Conservation (phyloP, 805 yeast genomes). For the Diddensiella santjacobensis region DNA sequence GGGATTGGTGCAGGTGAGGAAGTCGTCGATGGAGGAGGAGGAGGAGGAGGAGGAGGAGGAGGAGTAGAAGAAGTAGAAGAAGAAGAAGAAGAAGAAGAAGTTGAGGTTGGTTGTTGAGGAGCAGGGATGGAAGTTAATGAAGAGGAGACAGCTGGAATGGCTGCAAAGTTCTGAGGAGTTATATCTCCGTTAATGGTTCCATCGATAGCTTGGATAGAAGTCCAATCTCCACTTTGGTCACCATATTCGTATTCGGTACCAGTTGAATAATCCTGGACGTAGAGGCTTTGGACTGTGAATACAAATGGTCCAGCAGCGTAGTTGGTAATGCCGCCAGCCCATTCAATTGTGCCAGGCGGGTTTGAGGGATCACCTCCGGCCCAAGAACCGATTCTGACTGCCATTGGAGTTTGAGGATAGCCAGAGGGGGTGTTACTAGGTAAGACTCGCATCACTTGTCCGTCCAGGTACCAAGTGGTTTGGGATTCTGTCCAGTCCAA, state of each 20-base stretch:
- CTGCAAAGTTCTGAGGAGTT: not conserved
- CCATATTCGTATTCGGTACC: constrained; percentile 42
- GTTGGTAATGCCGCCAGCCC: constrained; percentile 69
- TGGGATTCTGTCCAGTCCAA: constrained; percentile 74
- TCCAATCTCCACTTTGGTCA: constrained; percentile 40
- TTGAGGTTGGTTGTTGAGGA: constrained; percentile 8
- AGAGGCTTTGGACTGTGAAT: constrained; percentile 56
- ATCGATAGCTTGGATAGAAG: constrained; percentile 38
- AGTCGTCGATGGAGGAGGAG: constrained; percentile 3
- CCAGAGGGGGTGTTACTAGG: constrained; percentile 53
- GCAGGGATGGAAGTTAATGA: not conserved
- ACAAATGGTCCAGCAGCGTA: constrained; percentile 45
- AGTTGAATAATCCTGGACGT: constrained; percentile 55
- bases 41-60: not conserved
- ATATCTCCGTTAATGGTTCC: constrained; percentile 54
- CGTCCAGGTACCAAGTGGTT: constrained; percentile 72
- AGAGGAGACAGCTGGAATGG: constrained; percentile 3
- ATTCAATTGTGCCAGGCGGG: constrained; percentile 57
- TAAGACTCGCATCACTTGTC: constrained; percentile 61
- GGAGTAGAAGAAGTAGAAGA: constrained; percentile 3
- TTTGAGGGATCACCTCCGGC: constrained; percentile 49
- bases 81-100: constrained; percentile 18
- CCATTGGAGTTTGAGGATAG: constrained; percentile 88
- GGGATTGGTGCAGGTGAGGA: not conserved
- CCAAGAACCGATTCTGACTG: constrained; percentile 59